Conservation (phyloP, 1,139 yeast genomes). For the Hansenula sp. region DNA sequence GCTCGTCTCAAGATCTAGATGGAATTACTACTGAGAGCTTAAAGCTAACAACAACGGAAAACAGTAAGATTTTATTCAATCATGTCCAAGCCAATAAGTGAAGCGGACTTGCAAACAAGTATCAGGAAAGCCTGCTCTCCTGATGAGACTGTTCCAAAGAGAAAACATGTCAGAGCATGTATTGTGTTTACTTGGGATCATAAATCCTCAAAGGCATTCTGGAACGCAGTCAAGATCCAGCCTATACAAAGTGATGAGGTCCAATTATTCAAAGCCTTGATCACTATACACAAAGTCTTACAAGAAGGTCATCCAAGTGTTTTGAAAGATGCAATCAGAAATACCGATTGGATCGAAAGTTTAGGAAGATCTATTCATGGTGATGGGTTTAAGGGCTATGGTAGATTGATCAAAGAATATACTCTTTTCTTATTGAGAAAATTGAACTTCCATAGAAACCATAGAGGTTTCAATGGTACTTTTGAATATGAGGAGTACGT, state of each 20-base stretch:
- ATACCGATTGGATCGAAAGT: constrained; percentile 58
- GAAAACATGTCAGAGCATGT: constrained; percentile 93
- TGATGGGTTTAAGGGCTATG: constrained; percentile 48
- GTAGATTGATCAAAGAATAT: constrained; percentile 75
- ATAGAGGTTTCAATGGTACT: constrained; percentile 89
- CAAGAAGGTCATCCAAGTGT: constrained; percentile 95
- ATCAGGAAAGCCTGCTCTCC: constrained; percentile 82
- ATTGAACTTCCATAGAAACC: constrained; percentile 77
- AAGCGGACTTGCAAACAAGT: constrained; percentile 59
- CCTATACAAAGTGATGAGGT: constrained; percentile 82
- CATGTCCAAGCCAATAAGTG: constrained; percentile 29
- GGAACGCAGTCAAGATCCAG: constrained; percentile 78
- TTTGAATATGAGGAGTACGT: constrained; percentile 95
- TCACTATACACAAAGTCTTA: constrained; percentile 84
- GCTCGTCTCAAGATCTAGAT: no score
- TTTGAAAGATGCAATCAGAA: constrained; percentile 76
- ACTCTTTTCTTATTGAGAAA: constrained; percentile 68
- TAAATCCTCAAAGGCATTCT: constrained; percentile 78
- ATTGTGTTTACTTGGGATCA: constrained; percentile 97
- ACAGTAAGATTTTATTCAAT: background rate
- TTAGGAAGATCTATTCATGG: constrained; percentile 39
- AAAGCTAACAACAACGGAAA: background rate
- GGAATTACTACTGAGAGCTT: no score
- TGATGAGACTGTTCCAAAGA: constrained; percentile 90
- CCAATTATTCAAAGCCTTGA: constrained; percentile 83